phyloP scores from a whole-genome alignment of 179 eudicot genomes.

The Patellifolia procumbens region DNA sequence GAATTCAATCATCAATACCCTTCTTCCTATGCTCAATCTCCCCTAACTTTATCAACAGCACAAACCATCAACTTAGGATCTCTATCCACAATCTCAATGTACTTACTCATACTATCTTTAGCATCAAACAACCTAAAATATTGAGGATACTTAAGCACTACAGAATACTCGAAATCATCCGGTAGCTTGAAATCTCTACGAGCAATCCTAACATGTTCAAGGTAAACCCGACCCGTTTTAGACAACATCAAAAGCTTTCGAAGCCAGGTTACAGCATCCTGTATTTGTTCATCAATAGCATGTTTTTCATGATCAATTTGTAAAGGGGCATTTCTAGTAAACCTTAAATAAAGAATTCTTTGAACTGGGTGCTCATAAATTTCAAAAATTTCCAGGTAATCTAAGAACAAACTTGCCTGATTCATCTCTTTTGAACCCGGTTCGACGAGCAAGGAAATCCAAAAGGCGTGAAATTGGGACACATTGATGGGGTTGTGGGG shows the following conservation, averaged over 20 bases:
- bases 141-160: constrained; percentile 44
- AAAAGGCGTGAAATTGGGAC: constrained; percentile 36
- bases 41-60: constrained; percentile 41
- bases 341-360: constrained; percentile 44
- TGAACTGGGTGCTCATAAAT: constrained; percentile 58
- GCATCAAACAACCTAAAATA: constrained; percentile 51
- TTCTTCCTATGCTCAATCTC: constrained; percentile 45
- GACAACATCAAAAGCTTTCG: constrained; percentile 50
- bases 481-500: constrained; percentile 40
- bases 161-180: constrained; percentile 50
- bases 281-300: constrained; percentile 41
- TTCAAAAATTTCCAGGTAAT: constrained; percentile 47
- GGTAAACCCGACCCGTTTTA: constrained; percentile 37
- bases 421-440: constrained; percentile 45
- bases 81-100: constrained; percentile 44
- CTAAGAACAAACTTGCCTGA: constrained; percentile 48
- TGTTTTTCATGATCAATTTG: constrained; percentile 46
- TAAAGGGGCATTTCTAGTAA: constrained; percentile 43
- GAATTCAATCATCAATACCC: constrained; percentile 31
- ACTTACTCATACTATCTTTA: constrained; percentile 48
- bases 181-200: constrained; percentile 49
- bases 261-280: constrained; percentile 39
- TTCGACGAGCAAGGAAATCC: constrained; percentile 35
- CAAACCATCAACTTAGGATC: constrained; percentile 39
- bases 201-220: constrained; percentile 53